These are phyloP conservation scores for Draba incana DNA, from an alignment of 345 rosid genomes.

Conservation along the genomic window DNA sequence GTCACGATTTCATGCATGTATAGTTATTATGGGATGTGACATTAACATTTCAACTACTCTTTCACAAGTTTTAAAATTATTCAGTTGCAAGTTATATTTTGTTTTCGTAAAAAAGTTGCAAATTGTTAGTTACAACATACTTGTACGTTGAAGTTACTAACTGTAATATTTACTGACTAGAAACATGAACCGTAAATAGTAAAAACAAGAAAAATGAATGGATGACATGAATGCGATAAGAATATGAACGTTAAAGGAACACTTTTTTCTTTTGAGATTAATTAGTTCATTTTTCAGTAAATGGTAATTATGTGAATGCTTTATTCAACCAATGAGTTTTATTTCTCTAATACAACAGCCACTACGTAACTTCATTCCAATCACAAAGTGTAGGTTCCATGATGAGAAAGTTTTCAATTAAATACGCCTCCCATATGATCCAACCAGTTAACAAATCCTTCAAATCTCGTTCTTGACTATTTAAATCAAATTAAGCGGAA, in stretches of 20 bases:
- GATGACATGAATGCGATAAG: not conserved
- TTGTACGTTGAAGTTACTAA: slow-evolving; percentile 3
- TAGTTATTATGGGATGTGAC: slow-evolving; percentile 11
- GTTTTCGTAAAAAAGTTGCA: not conserved
- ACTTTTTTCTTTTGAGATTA: not conserved
- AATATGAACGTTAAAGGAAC: not conserved
- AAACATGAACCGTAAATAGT: not conserved
- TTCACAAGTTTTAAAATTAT: not conserved
- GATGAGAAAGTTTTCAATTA: not conserved
- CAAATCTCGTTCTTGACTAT: too few relatives aligned
- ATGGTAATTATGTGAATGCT: not conserved
- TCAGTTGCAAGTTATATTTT: slow-evolving; percentile 11
- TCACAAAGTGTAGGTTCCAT: not conserved
- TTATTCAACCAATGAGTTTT: not conserved
- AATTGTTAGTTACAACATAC: slow-evolving; percentile 16
- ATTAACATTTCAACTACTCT: slow-evolving; percentile 35
- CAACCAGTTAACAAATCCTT: not conserved
- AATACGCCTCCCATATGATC: not conserved
- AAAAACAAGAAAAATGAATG: slow-evolving; percentile 2
- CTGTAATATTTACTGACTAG: not conserved
- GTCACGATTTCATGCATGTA: slow-evolving; percentile 22
- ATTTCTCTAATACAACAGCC: not conserved
- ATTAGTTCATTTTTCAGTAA: not conserved
- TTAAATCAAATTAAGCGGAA: too few relatives aligned
- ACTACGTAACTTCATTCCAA: not conserved